phyloP scores from a whole-genome alignment of 352 stramenopile species.

The Nothophytophthora sp. region DNA sequence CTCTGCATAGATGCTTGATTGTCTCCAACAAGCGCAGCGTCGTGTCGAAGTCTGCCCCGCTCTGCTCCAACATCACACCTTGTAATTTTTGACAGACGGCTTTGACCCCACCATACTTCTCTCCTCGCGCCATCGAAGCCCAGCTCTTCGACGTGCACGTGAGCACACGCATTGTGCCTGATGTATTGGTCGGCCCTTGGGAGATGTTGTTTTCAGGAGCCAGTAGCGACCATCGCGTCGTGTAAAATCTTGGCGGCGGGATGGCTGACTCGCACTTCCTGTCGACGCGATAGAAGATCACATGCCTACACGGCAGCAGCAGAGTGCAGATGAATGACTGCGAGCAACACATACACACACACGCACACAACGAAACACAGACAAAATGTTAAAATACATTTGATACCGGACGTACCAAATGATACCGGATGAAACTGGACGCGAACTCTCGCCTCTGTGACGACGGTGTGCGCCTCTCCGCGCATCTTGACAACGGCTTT shows the following conservation, averaged over 20 bases:
- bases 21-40: background rate
- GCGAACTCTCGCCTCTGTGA: too few species aligned
- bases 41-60: background rate
- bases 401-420: conserved; percentile 1
- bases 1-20: background rate
- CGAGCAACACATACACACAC: conserved; percentile 3
- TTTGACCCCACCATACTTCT: conserved; percentile 2
- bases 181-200: background rate
- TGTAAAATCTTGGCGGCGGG: conserved; percentile 6
- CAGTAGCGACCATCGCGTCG: conserved; percentile 6
- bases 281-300: background rate
- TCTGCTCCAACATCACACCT: conserved; percentile 11
- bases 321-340: conserved; percentile 14
- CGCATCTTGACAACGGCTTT: background rate
- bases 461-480: background rate
- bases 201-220: conserved; percentile 7
- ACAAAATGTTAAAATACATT: conserved; percentile 1
- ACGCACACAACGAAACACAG: conserved; percentile 4
- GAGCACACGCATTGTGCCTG: background rate
- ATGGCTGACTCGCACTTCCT: conserved; percentile 9
- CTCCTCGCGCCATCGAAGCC: background rate
- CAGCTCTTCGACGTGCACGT: background rate
- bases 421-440: background rate
- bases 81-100: conserved; percentile 2
- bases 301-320: conserved; percentile 8